Evolutionary conservation across 352 stramenopile genomes (phyloP).

Genomic region (Phytophthora sojae): DNA sequence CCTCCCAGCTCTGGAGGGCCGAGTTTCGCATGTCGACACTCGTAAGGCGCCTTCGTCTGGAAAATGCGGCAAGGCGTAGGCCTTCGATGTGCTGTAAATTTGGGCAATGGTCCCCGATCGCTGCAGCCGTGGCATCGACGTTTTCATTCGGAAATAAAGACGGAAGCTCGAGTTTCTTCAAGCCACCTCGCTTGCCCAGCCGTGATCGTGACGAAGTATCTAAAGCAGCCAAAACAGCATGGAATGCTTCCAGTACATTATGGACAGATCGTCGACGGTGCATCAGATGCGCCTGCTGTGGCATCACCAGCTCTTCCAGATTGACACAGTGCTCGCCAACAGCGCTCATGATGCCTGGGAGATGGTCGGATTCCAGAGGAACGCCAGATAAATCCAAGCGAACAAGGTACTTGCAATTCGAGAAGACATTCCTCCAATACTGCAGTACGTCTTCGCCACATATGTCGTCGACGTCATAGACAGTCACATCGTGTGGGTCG

Average conservation of each 20-base stretch:
- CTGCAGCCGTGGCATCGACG: slow-evolving; percentile 24
- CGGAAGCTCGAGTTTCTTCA: slow-evolving; percentile 39
- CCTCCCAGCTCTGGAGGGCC: slow-evolving; percentile 33
- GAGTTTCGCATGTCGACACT: slow-evolving; percentile 37
- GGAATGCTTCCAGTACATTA: slow-evolving; percentile 15
- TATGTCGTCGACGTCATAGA: slow-evolving; percentile 1
- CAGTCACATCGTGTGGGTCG: slow-evolving; percentile 3
- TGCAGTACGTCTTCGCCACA: neutral
- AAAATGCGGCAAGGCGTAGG: slow-evolving; percentile 36
- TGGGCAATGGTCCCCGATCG: slow-evolving; percentile 30
- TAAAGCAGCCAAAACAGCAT: slow-evolving; percentile 12
- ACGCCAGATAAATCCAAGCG: slow-evolving; percentile 20
- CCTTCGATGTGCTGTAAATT: slow-evolving; percentile 36
- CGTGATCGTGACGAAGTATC: slow-evolving; percentile 4
- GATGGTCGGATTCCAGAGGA: slow-evolving; percentile 20
- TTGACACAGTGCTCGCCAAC: slow-evolving; percentile 11
- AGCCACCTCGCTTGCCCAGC: slow-evolving; percentile 6
- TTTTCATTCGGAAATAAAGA: slow-evolving; percentile 43
- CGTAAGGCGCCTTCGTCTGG: slow-evolving; percentile 30
- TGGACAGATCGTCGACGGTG: slow-evolving; percentile 11
- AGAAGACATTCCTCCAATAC: slow-evolving; percentile 14
- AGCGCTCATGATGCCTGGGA: slow-evolving; percentile 17
- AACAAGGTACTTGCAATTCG: slow-evolving; percentile 9
- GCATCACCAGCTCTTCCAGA: slow-evolving; percentile 28
- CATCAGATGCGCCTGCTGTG: slow-evolving; percentile 5